Conservation (phyloP, 805 yeast genomes). For the Candida silvatica region DNA sequence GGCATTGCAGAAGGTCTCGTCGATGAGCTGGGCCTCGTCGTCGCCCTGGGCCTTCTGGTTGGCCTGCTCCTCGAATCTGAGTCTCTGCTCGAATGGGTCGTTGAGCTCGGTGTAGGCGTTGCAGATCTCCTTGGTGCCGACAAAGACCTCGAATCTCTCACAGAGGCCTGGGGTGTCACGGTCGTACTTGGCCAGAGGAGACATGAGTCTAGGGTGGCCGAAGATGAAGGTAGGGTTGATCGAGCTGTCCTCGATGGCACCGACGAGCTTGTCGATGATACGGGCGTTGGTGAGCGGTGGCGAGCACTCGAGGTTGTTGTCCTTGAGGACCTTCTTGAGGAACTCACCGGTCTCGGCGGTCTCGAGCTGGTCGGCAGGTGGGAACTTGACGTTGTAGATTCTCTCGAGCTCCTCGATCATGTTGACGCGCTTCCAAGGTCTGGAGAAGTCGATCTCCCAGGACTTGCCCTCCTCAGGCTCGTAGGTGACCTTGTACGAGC, state of each 20-base stretch:
- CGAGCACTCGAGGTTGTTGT: conserved; percentile 79
- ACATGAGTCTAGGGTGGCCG: conserved; percentile 99
- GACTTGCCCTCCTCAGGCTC: conserved; percentile 87
- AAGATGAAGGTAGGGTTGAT: conserved; percentile 96
- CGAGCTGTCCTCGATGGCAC: conserved; percentile 90
- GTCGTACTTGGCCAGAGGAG: conserved; percentile 95
- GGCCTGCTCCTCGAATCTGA: conserved; percentile 97
- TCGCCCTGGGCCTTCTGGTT: conserved; percentile 98
- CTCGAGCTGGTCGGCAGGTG: conserved; percentile 91
- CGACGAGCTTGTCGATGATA: conserved; percentile 97
- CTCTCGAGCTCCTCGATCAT: conserved; percentile 96
- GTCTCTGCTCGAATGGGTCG: conserved; percentile 98
- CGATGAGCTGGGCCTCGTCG: conserved; percentile 95
- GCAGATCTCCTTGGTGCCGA: conserved; percentile 96
- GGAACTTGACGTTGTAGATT: conserved; percentile 79
- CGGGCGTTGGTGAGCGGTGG: conserved; percentile 93
- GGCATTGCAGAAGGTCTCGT: conserved; percentile 96
- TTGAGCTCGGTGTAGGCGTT: conserved; percentile 98
- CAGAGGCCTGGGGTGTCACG: conserved; percentile 89
- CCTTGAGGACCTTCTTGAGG: conserved; percentile 69
- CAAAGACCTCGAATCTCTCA: conserved; percentile 97
- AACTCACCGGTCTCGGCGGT: conserved; percentile 89
- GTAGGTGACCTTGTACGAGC: conserved; percentile 75
- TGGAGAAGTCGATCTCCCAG: conserved; percentile 72
- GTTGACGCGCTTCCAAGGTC: conserved; percentile 98